Percentiles rank a stretch among this genome's conserved stretches.
Conservation (phyloP, 306 rosid species). For the Acacia crassicarpa region DNA sequence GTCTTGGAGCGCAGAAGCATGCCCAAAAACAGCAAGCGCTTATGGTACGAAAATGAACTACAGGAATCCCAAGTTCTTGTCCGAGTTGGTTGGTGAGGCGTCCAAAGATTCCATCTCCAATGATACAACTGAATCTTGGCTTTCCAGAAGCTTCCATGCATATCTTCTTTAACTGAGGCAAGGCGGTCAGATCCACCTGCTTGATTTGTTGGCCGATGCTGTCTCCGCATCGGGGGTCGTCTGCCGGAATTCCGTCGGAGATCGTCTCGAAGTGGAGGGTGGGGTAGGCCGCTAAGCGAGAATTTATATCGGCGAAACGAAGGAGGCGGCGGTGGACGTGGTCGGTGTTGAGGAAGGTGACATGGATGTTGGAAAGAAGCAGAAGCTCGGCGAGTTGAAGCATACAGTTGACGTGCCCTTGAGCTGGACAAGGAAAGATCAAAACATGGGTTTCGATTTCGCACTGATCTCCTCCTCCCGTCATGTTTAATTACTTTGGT, state of each 20-base stretch:
- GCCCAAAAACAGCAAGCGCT: constrained; percentile 41
- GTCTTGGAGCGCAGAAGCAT: constrained; percentile 21
- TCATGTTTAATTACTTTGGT: neutral
- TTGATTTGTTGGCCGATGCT: neutral
- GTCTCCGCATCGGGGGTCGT: neutral
- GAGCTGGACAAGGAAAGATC: constrained; percentile 32
- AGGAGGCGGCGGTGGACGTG: constrained; percentile 26
- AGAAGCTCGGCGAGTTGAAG: constrained; percentile 48
- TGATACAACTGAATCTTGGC: constrained; percentile 22
- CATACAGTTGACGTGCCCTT: constrained; percentile 42
- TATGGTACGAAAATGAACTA: constrained; percentile 31
- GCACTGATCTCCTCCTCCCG: neutral
- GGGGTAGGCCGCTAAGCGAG: constrained; percentile 25
- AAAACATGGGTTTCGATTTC: constrained; percentile 16
- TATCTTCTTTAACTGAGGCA: constrained; percentile 26
- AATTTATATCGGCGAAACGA: neutral
- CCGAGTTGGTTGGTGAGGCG: constrained; percentile 24
- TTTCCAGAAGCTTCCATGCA: neutral
- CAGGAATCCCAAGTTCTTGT: constrained; percentile 26
- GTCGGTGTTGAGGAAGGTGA: constrained; percentile 40
- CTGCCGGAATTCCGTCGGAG: constrained; percentile 35
- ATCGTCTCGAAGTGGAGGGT: constrained; percentile 32
- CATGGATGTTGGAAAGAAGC: constrained; percentile 8
- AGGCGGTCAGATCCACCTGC: neutral
- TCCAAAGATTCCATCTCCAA: constrained; percentile 35